Evolutionary conservation across 768 basidiomycete genomes (phyloP).

Genomic region (Lepiota venenata): DNA sequence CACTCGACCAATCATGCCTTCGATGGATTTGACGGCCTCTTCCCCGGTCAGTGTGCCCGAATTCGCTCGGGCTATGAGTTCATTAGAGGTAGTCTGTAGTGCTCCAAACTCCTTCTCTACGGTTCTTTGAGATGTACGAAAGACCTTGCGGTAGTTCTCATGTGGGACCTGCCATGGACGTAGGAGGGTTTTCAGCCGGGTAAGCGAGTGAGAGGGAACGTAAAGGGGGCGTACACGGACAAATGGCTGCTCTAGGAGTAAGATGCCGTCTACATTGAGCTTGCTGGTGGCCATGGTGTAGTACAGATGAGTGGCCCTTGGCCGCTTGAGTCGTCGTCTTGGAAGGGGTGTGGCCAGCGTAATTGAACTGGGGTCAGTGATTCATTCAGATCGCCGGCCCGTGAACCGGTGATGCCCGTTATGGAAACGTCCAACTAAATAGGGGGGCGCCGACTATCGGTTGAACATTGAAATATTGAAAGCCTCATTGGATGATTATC

Average conservation of each 20-base stretch:
- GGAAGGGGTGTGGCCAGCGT: not conserved
- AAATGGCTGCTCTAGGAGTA: conserved; percentile 86
- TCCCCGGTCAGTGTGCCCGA: conserved; percentile 37
- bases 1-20: conserved; percentile 73
- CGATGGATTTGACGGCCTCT: conserved; percentile 58
- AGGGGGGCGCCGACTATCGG: no score
- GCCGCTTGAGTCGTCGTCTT: not conserved
- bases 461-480: no score
- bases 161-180: conserved; percentile 70
- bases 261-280: conserved; percentile 66
- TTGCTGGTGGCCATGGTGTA: conserved; percentile 35
- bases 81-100: conserved; percentile 52
- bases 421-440: no score
- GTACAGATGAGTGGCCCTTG: not conserved
- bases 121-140: conserved; percentile 75
- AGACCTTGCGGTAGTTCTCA: conserved; percentile 87
- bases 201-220: not conserved
- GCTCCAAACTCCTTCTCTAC: conserved; percentile 76
- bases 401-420: no score
- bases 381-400: not conserved
- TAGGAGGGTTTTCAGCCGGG: not conserved
- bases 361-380: not conserved
- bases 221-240: conserved; percentile 46
- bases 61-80: conserved; percentile 50
- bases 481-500: no score